Base-by-base conservation (phyloP, 371 early-diverging fungal species). In the Rhizomucor pusillus region DNA sequence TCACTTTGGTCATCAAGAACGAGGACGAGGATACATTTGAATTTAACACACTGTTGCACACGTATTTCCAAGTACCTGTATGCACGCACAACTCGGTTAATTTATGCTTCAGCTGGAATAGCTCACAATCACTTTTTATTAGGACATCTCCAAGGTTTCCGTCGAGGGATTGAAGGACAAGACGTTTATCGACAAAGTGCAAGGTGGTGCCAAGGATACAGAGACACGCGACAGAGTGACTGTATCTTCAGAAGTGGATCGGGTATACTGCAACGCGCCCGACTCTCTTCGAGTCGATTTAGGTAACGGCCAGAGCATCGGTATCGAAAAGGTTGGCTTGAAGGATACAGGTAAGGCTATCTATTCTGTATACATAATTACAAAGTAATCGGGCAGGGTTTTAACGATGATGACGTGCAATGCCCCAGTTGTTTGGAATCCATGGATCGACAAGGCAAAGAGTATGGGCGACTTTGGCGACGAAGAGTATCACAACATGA, bases 361-460 rank as follows among this genome's bases (percentile, higher is more conserved):
- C 24, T 5, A 24, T 25, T 20, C 47, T 22, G 6, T 50, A 29
- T 35, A 16, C 13, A 19, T 19, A 50, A n/a, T 34, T 11, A 18
- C 36, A 14, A 36, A 35, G n/a, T n/a, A n/a, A n/a, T n/a, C n/a
- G n/a, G n/a, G n/a, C n/a, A n/a, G n/a, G n/a, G n/a, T n/a, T n/a
- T n/a, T n/a, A n/a, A n/a, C n/a, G n/a, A n/a, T n/a, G n/a, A n/a
- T n/a, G n/a, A n/a, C n/a, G n/a, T n/a, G n/a, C n/a, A n/a, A n/a
- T n/a, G n/a, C n/a, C n/a, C n/a, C 75, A 79, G 96, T 96, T 45
- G 89, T 98, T 33, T 98, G 98, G 98, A 98, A 98, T 60, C 95
- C 95, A 9, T 96, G 97, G 97, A 73, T 75, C 14, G 94, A 92
- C 29, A 93, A 92, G 75, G 86, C 97, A 11, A 77, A 81, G 46